These are phyloP conservation scores for Aureobasidium sp. DNA, from an alignment of 2,329 filamentous ascomycete genomes.

Conservation along the genomic window DNA sequence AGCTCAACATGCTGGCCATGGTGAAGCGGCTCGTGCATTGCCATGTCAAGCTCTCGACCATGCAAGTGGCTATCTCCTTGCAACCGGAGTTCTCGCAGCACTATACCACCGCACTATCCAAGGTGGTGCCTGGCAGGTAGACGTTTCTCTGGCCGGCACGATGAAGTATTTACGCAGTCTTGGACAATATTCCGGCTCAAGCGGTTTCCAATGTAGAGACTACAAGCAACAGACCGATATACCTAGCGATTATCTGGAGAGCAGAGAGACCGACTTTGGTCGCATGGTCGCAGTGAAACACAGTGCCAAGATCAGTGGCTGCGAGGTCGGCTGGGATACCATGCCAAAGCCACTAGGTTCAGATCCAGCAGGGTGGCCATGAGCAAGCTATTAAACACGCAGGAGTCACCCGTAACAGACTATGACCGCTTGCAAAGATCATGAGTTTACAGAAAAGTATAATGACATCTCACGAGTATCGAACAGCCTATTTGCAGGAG, in stretches of 20 bases:
- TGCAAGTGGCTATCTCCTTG: background rate
- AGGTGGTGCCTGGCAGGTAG: background rate
- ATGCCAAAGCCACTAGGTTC: background rate
- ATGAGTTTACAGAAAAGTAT: too few species aligned
- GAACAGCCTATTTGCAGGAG: too few species aligned
- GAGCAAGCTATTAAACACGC: background rate
- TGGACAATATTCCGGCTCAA: background rate
- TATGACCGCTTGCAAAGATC: too few species aligned
- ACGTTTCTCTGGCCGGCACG: background rate
- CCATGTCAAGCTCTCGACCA: background rate
- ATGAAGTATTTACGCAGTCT: slow-evolving; percentile 1
- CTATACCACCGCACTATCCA: background rate
- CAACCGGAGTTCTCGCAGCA: background rate
- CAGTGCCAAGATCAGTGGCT: background rate
- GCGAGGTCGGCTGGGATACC: background rate
- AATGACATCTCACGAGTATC: too few species aligned
- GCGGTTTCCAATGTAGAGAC: background rate
- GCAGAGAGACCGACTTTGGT: background rate
- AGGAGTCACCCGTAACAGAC: too few species aligned
- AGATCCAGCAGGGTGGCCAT: background rate
- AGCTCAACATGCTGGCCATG: background rate
- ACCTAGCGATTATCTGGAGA: background rate
- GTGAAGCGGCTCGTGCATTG: background rate
- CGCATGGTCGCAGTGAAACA: background rate
- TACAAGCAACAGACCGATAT: background rate